A percentile compares a stretch with the other conserved stretches of the same genome.
These are phyloP conservation scores for Lactuca sativa DNA, from an alignment of 129 eudicot genomes.

Conservation along the genomic window DNA sequence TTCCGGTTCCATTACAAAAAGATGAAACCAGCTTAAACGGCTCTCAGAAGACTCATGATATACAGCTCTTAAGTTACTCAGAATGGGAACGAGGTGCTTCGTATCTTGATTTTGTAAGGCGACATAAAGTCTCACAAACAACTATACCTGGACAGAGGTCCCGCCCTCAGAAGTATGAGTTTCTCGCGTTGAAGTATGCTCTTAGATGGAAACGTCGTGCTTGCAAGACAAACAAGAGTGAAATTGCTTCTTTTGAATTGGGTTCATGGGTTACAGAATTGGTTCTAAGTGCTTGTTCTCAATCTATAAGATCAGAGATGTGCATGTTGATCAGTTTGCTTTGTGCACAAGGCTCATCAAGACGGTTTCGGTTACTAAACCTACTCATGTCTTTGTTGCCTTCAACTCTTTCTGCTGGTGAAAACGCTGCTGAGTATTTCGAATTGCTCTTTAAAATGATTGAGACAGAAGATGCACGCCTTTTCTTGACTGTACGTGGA, in stretches of 20 bases:
- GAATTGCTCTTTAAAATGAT: conserved; percentile 93
- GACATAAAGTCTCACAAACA: conserved; percentile 85
- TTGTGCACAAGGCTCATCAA: conserved; percentile 85
- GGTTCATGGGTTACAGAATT: conserved; percentile 99
- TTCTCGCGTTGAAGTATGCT: conserved; percentile 77
- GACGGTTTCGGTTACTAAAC: conserved; percentile 77
- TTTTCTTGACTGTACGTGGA: conserved; percentile 96
- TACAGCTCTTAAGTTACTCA: conserved; percentile 82
- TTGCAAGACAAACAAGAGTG: conserved; percentile 51
- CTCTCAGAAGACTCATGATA: conserved; percentile 74
- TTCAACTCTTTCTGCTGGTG: conserved; percentile 94
- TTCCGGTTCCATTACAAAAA: conserved; percentile 28
- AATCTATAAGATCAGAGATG: conserved; percentile 97
- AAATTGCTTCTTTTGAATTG: conserved; percentile 77
- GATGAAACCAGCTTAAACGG: conserved; percentile 67
- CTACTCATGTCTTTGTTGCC: conserved; percentile 90
- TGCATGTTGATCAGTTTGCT: conserved; percentile 92
- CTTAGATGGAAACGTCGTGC: conserved; percentile 92
- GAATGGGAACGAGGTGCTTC: conserved; percentile 99
- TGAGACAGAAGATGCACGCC: conserved; percentile 96
- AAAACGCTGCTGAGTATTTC: conserved; percentile 94
- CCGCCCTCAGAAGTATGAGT: conserved; percentile 72
- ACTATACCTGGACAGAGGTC: conserved; percentile 62
- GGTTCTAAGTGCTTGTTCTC: conserved; percentile 97
- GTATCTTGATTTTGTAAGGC: conserved; percentile 96